Evolutionary conservation across 108 stramenopile genomes (phyloP).

Genomic region (Skeletonema marinoi): DNA sequence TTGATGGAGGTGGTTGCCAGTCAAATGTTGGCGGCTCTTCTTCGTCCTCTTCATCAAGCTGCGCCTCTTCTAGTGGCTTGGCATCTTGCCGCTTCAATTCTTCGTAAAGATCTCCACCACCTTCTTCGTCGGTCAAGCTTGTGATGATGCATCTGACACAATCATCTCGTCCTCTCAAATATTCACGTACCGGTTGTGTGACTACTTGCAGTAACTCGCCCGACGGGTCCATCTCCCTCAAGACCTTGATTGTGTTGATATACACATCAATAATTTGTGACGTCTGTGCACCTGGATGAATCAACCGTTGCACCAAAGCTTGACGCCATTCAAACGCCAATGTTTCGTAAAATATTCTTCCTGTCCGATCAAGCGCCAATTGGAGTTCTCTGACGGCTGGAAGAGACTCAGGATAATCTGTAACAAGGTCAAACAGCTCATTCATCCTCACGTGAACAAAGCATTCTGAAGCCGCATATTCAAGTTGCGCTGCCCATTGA

Average conservation of each 20-base stretch:
- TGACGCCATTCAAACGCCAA: slow-evolving; percentile 54
- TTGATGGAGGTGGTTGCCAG: slow-evolving; percentile 82
- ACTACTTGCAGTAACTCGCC: slow-evolving; percentile 88
- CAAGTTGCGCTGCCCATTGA: slow-evolving; percentile 53
- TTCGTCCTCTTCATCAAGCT: slow-evolving; percentile 69
- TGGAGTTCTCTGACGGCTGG: slow-evolving; percentile 74
- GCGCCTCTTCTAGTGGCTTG: slow-evolving; percentile 69
- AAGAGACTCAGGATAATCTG: slow-evolving; percentile 82
- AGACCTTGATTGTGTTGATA: slow-evolving; percentile 89
- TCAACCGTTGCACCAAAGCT: slow-evolving; percentile 74
- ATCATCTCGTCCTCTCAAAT: slow-evolving; percentile 83
- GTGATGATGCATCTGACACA: slow-evolving; percentile 97
- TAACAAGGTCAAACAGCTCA: slow-evolving; percentile 82
- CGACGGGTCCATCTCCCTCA: slow-evolving; percentile 85
- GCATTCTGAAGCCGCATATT: slow-evolving; percentile 58
- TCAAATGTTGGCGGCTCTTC: slow-evolving; percentile 72
- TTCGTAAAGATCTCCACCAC: slow-evolving; percentile 92
- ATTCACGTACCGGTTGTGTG: slow-evolving; percentile 86
- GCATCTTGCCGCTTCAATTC: slow-evolving; percentile 92
- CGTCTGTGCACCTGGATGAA: slow-evolving; percentile 96
- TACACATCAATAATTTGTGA: slow-evolving; percentile 96
- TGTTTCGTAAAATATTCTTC: slow-evolving; percentile 25
- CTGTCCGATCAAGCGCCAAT: slow-evolving; percentile 58
- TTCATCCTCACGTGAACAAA: slow-evolving; percentile 61
- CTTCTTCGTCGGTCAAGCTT: slow-evolving; percentile 91